Evolutionary conservation across 768 basidiomycete genomes (phyloP).

Genomic region (Lactarius hengduanensis): DNA sequence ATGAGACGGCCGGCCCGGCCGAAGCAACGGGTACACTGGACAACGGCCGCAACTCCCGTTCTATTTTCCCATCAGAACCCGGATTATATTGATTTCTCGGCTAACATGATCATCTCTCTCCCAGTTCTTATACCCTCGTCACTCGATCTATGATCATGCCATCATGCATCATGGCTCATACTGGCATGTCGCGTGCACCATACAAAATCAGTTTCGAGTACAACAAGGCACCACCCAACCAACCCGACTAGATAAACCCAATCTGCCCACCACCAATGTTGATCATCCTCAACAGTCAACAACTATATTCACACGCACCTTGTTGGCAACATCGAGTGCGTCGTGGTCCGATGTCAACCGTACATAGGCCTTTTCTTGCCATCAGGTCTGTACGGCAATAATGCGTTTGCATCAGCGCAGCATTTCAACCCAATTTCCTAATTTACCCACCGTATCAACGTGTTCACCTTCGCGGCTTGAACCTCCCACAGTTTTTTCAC

Average conservation of each 20-base stretch:
- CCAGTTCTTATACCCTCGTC: no score
- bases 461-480: slow-evolving; percentile 94
- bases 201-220: neutral
- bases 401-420: neutral
- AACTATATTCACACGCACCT: slow-evolving; percentile 48
- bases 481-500: slow-evolving; percentile 99
- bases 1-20: slow-evolving; percentile 1
- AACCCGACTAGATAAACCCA: slow-evolving; percentile 74
- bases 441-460: slow-evolving; percentile 78
- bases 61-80: neutral
- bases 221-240: neutral
- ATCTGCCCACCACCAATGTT: slow-evolving; percentile 50
- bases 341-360: slow-evolving; percentile 94
- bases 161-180: neutral
- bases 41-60: neutral
- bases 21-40: neutral
- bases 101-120: neutral
- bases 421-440: neutral
- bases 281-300: neutral
- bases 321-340: slow-evolving; percentile 96
- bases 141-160: neutral
- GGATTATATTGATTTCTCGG: neutral
- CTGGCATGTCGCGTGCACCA: neutral
- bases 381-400: slow-evolving; percentile 63
- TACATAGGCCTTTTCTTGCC: slow-evolving; percentile 99